phyloP scores from a whole-genome alignment of 345 rosid species.

The Camelina sativa region DNA sequence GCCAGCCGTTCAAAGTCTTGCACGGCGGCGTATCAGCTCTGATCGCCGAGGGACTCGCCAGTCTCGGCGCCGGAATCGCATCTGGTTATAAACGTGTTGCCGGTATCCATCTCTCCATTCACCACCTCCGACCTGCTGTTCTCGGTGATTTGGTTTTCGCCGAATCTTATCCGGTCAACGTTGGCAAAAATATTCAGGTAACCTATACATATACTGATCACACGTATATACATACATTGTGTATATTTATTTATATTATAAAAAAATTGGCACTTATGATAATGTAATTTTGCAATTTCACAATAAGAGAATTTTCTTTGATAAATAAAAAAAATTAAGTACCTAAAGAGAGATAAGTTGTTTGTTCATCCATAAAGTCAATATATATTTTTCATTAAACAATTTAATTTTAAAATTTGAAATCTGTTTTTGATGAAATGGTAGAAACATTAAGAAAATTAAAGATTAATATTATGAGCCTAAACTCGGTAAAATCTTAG shows the following conservation, averaged over 20 bases:
- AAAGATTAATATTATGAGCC: neutral
- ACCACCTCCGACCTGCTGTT: slow-evolving; percentile 72
- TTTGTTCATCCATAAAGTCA: neutral
- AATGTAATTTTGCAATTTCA: too few relatives aligned
- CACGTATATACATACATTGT: neutral
- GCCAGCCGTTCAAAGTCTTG: slow-evolving; percentile 91
- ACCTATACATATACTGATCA: neutral
- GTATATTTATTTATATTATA: too few relatives aligned
- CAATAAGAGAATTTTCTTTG: too few relatives aligned
- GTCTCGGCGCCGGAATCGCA: slow-evolving; percentile 87
- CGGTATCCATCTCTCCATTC: slow-evolving; percentile 85
- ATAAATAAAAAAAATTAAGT: too few relatives aligned
- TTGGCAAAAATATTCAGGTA: slow-evolving; percentile 87
- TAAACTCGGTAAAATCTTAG: neutral
- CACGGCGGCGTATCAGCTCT: slow-evolving; percentile 97
- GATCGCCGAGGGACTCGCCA: slow-evolving; percentile 78
- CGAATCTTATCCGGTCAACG: slow-evolving; percentile 69
- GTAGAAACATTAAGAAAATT: neutral
- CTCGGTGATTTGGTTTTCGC: slow-evolving; percentile 73
- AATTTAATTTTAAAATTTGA: neutral
- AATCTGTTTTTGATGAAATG: neutral
- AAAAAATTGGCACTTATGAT: too few relatives aligned
- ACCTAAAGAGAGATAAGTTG: too few relatives aligned
- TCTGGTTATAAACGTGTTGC: slow-evolving; percentile 79
- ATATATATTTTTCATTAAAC: neutral